These are phyloP conservation scores for Cordyceps farinosa DNA, from an alignment of 2,329 filamentous ascomycete species.

Conservation along the genomic window DNA sequence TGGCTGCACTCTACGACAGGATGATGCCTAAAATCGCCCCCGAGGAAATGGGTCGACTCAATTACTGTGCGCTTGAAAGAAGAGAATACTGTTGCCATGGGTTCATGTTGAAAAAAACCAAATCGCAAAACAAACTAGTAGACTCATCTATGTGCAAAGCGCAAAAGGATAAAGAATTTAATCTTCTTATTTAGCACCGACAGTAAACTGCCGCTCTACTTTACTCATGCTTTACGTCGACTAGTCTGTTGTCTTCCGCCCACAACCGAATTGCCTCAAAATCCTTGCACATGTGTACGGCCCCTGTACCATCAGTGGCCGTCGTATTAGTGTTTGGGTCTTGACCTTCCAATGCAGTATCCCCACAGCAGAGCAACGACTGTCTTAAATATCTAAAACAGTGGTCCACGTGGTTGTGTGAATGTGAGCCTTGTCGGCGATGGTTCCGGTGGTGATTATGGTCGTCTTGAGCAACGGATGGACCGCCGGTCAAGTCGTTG, in stretches of 20 bases:
- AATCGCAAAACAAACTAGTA: no score
- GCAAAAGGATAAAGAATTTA: no score
- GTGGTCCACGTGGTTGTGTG: not conserved
- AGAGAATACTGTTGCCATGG: no score
- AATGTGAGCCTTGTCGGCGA: not conserved
- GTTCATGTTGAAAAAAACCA: no score
- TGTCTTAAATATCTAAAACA: not conserved
- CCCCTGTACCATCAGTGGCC: not conserved
- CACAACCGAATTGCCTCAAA: not conserved
- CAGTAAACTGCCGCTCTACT: not conserved
- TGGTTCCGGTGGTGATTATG: not conserved
- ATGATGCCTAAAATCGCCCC: no score
- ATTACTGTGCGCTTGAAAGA: no score
- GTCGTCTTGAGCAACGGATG: not conserved
- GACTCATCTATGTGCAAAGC: no score
- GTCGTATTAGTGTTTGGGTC: not conserved
- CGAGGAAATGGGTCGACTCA: no score
- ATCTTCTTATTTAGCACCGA: no score
- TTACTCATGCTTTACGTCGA: not conserved
- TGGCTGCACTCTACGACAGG: no score
- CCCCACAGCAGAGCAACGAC: not conserved
- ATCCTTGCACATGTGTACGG: slow-evolving; percentile 6
- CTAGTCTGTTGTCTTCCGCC: not conserved
- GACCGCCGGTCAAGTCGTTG: not conserved
- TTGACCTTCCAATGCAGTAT: not conserved